Base-by-base conservation (phyloP, 2,329 filamentous ascomycete genomes). In the Talaromyces sp. region DNA sequence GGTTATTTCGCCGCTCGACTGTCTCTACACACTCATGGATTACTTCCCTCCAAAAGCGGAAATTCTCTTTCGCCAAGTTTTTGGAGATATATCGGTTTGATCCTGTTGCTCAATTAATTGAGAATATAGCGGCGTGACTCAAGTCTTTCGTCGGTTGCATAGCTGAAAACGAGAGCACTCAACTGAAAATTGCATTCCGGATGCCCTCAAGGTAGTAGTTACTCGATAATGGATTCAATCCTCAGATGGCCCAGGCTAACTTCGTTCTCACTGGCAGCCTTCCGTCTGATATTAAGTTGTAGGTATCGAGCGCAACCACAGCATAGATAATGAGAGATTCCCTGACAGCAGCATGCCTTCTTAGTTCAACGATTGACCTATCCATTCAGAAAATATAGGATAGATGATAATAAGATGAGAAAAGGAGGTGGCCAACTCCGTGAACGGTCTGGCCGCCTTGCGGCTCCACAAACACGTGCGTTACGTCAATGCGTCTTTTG, bases 391-490 rank as follows among this genome's bases (percentile, higher is more conserved):
- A 16, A 6, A 57, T 22, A 57, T 16, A 8, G 27, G 10, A 16
- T 49, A 24, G 22, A 24, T 39, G 9, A 6, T 39, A 37, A 39
- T n/a, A 24, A 27, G 13, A 50, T 22, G 22, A 54, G n/a, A 39
- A 58, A 43, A 27, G 35, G 22, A 41, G 19, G 37, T 41, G 39
- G 37, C 19, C 52, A 57, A 57, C 35, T 58, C 60, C 47, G 37
- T 56, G 11, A 39, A 63, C 19, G 60, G 43, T 57, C 60, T 57
- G 60, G 50, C 22, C 59, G 8, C n/a, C 37, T 19, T 49, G 22
- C 24, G 13, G 37, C 27, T 63, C 50, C 61, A 57, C 50, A 16
- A 45, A 19, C 60, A 63, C 61, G 61, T 63, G 61, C 50, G 52
- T 63, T 63, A 63, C 61, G 50, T 63, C 60, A 63, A 57, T 11